Conservation (phyloP, 2,329 filamentous ascomycete genomes). For the Pyrenochaeta sp. region DNA sequence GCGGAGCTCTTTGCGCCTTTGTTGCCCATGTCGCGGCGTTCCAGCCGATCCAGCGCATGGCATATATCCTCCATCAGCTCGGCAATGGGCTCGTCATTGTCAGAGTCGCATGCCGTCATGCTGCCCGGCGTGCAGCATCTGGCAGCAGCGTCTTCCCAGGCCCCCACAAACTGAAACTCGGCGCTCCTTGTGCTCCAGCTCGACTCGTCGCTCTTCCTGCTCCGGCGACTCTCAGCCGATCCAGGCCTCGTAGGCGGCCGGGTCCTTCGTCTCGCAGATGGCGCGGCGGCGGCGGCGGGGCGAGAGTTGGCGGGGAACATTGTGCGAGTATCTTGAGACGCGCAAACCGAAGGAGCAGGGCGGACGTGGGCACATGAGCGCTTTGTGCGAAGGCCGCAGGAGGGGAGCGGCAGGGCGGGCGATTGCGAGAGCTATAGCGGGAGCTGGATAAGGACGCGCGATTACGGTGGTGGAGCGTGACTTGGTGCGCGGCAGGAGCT, state of each 20-base stretch:
- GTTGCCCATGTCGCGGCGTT: slow-evolving; percentile 30
- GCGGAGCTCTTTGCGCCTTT: slow-evolving; percentile 22
- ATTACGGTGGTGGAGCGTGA: slow-evolving; percentile 1
- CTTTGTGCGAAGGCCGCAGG: slow-evolving; percentile 38
- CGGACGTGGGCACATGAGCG: slow-evolving; percentile 49
- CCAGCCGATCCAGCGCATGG: slow-evolving; percentile 39
- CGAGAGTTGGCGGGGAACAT: slow-evolving; percentile 45
- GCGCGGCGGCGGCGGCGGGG: slow-evolving; percentile 39
- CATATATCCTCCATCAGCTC: slow-evolving; percentile 35
- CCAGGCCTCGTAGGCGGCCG: slow-evolving; percentile 44
- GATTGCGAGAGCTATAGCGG: slow-evolving; percentile 6
- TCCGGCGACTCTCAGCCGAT: slow-evolving; percentile 35
- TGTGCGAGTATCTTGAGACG: slow-evolving; percentile 42
- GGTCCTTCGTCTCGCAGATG: slow-evolving; percentile 45
- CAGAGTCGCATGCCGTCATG: slow-evolving; percentile 29
- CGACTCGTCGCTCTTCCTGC: slow-evolving; percentile 18
- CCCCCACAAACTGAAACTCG: slow-evolving; percentile 7
- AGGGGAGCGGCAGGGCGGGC: slow-evolving; percentile 18
- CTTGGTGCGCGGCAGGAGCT: background rate
- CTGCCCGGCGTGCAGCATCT: slow-evolving; percentile 21
- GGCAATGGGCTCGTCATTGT: slow-evolving; percentile 30
- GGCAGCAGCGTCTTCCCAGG: slow-evolving; percentile 20
- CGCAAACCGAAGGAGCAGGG: slow-evolving; percentile 45
- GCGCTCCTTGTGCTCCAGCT: slow-evolving; percentile 21
- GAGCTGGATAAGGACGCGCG: slow-evolving; percentile 7